Percentiles rank a stretch among this genome's conserved stretches.
Conservation (phyloP, 345 rosid genomes). For the Camelina laxa region DNA sequence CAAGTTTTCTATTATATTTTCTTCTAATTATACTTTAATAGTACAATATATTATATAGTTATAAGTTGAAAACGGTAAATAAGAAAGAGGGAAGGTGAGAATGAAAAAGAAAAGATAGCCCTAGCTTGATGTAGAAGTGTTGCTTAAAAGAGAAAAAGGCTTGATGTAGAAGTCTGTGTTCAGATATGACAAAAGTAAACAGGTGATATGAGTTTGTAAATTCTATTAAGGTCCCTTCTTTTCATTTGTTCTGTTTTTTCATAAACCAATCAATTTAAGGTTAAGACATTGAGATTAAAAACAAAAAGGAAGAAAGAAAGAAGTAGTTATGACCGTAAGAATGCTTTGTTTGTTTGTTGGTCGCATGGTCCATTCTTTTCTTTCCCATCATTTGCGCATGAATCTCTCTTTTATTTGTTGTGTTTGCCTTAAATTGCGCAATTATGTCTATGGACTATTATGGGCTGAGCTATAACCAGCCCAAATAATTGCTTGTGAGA, state of each 20-base stretch:
- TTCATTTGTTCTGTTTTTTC: slow-evolving; percentile 3
- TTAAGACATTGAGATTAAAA: slow-evolving; percentile 29
- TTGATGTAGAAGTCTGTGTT: slow-evolving; percentile 22
- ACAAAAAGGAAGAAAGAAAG: slow-evolving; percentile 18
- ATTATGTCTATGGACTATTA: neutral
- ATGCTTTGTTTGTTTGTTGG: slow-evolving; percentile 41
- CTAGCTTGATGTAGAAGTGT: slow-evolving; percentile 18
- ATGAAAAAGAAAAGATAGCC: too few relatives aligned
- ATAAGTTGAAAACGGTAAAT: too few relatives aligned
- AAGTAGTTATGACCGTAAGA: slow-evolving; percentile 31
- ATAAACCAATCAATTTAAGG: slow-evolving; percentile 31
- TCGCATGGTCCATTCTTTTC: slow-evolving; percentile 33
- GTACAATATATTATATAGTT: too few relatives aligned
- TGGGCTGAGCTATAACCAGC: slow-evolving; percentile 14
- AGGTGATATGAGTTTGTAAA: slow-evolving; percentile 17
- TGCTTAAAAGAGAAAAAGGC: slow-evolving; percentile 18
- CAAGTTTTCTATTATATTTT: too few relatives aligned
- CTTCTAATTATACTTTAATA: too few relatives aligned
- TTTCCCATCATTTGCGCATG: slow-evolving; percentile 42
- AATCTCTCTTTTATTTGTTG: slow-evolving; percentile 12
- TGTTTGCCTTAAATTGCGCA: slow-evolving; percentile 32
- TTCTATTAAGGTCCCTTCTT: slow-evolving; percentile 8
- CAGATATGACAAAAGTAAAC: slow-evolving; percentile 27
- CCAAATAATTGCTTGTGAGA: neutral
- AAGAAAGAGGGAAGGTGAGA: too few relatives aligned